These are phyloP conservation scores for Aegilops longissima DNA, from an alignment of 176 grass and related monocot genomes.

Conservation along the genomic window DNA sequence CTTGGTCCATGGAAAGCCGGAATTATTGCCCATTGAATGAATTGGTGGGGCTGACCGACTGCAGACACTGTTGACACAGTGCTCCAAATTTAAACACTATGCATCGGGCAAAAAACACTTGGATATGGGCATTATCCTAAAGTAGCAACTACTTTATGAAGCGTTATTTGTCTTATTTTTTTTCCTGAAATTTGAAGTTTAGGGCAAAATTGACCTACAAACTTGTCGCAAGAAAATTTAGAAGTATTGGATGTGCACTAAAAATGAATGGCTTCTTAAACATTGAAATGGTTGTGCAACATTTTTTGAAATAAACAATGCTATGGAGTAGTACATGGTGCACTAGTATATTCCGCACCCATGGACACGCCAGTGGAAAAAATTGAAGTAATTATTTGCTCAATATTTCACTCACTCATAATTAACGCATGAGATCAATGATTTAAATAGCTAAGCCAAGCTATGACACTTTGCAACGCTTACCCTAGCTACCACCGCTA, in stretches of 20 bases:
- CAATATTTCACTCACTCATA: too few relatives aligned
- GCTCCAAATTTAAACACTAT: not conserved
- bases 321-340: too few relatives aligned
- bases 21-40: constrained; percentile 41
- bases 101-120: not conserved
- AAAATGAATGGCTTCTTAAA: too few relatives aligned
- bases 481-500: too few relatives aligned
- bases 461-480: too few relatives aligned
- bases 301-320: too few relatives aligned
- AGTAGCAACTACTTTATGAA: not conserved
- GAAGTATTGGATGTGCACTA: not conserved
- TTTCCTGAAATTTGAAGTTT: not conserved
- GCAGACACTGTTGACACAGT: not conserved
- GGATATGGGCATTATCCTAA: not conserved
- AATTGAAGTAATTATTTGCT: too few relatives aligned
- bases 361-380: too few relatives aligned
- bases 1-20: constrained; percentile 27
- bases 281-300: too few relatives aligned
- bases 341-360: too few relatives aligned
- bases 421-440: too few relatives aligned
- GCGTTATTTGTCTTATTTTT: not conserved
- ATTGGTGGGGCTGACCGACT: not conserved
- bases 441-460: too few relatives aligned
- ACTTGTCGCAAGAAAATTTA: not conserved
- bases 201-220: not conserved